These are phyloP conservation scores for Breviolum minutum DNA, from an alignment of 73 alveolate genomes.

Conservation along the genomic window DNA sequence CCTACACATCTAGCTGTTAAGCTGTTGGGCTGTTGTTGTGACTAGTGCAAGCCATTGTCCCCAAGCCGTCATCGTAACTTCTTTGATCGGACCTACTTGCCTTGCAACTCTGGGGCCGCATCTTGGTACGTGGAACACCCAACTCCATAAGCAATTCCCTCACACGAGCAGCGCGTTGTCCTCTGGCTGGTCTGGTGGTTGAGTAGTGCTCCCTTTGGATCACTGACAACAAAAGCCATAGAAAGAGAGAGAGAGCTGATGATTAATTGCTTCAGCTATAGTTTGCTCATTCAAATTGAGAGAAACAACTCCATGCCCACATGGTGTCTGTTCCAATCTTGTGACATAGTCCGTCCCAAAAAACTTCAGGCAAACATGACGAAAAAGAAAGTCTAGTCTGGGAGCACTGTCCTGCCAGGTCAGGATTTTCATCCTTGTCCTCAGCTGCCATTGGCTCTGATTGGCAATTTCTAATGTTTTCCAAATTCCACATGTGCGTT, in stretches of 20 bases:
- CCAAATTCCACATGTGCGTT: too few relatives aligned
- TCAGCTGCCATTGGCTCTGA: not conserved
- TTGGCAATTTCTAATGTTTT: too few relatives aligned
- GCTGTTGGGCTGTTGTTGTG: too few relatives aligned
- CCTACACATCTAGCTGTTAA: too few relatives aligned
- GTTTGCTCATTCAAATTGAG: not conserved
- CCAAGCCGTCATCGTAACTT: too few relatives aligned
- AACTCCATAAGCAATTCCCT: conserved; percentile 53
- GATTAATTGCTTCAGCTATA: not conserved
- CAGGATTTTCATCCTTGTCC: conserved; percentile 60
- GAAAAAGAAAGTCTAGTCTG: not conserved
- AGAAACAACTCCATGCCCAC: not conserved
- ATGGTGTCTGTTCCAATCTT: too few relatives aligned
- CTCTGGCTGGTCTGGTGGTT: not conserved
- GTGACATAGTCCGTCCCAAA: too few relatives aligned
- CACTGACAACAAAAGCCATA: not conserved
- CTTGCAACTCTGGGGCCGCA: conserved; percentile 89
- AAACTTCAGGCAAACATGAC: not conserved
- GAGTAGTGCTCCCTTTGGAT: not conserved
- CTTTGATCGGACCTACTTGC: not conserved
- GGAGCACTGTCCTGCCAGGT: conserved; percentile 27
- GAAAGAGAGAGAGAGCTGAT: not conserved
- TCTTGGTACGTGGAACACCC: conserved; percentile 64
- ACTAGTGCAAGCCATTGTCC: too few relatives aligned
- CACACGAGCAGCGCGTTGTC: conserved; percentile 58